Base-by-base conservation (phyloP, 192 early-diverging fungal species). In the Backusella liffmaniae region DNA sequence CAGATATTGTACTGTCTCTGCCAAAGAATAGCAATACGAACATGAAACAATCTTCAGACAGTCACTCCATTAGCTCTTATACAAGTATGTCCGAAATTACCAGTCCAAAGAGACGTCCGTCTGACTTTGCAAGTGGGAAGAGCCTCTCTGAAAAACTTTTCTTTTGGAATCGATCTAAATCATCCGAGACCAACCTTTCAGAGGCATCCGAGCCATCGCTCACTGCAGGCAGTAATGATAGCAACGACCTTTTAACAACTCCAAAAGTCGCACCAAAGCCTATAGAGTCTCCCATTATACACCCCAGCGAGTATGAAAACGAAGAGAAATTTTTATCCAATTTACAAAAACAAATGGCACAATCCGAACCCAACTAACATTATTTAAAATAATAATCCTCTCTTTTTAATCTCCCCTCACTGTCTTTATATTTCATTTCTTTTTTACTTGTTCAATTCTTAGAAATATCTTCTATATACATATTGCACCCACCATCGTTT, bases 281-380 rank as follows among this genome's bases (percentile, higher is more conserved):
- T 37, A 23, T 65, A 29, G 51, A 41, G 13, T 73, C 72, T 7
- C 72, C 53, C 10, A 73, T 73, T 26, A 78, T 78, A 16, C 72
- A 78, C 29, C 77, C 77, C n/a, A 77, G 76, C 26, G 76, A 77
- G 41, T 77, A 77, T 23, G 65, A 77, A 16, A 70, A 72, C 29
- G 76, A 77, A 30, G 70, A 77, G 26, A 62, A 62, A 62, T 62
- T 62, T 23, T 56, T 56, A 23, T 23, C 53, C 21, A 67, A 70
- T 30, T 65, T 67, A 1, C 75, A 76, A 16, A 65, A 76, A 53
- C 26, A 65, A 13, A 51, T 76, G 18, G 18, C 29, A 10, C 65
- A 42, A 30, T 42, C 36, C 39, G 44, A 70, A 23, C 42, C 15
- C 13, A 69, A 41, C 8, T 37, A 42, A 18, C 21, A 21, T 74